phyloP scores from a whole-genome alignment of 495 filamentous ascomycete genomes.

The Xylaria sp. region DNA sequence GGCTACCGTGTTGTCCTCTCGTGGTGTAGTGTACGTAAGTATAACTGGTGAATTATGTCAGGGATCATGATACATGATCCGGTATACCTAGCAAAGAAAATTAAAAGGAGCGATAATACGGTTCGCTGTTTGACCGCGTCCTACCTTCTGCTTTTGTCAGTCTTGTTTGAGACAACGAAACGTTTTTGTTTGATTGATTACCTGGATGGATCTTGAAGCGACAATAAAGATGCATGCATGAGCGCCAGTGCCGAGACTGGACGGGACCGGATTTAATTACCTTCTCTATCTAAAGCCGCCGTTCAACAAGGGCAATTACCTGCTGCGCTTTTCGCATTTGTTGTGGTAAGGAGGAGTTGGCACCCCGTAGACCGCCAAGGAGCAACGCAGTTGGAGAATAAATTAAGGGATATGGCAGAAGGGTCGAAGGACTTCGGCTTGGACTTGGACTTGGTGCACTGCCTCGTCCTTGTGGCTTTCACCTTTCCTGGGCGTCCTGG shows the following conservation, averaged over 20 bases:
- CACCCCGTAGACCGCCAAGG: not conserved
- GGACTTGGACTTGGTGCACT: not conserved
- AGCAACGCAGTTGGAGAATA: not conserved
- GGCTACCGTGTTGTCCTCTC: not conserved
- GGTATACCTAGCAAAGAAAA: not conserved
- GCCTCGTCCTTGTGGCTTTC: not conserved
- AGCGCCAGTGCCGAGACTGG: not conserved
- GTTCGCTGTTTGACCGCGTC: not conserved
- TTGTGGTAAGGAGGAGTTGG: not conserved
- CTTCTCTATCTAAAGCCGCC: not conserved
- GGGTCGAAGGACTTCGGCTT: no score
- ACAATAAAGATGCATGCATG: not conserved
- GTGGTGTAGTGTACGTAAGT: no score
- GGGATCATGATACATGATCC: conserved; percentile 1
- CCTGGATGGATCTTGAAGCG: not conserved
- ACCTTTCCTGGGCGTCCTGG: not conserved
- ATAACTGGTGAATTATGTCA: not conserved
- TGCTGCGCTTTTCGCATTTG: not conserved
- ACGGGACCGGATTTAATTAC: not conserved
- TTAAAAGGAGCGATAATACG: not conserved
- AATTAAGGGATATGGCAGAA: conserved; percentile 1
- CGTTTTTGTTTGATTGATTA: not conserved
- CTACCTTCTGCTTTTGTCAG: conserved; percentile 16
- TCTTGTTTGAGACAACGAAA: not conserved
- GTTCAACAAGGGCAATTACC: not conserved